Conservation (phyloP, 352 stramenopile genomes). For the Phytophthora capsici region DNA sequence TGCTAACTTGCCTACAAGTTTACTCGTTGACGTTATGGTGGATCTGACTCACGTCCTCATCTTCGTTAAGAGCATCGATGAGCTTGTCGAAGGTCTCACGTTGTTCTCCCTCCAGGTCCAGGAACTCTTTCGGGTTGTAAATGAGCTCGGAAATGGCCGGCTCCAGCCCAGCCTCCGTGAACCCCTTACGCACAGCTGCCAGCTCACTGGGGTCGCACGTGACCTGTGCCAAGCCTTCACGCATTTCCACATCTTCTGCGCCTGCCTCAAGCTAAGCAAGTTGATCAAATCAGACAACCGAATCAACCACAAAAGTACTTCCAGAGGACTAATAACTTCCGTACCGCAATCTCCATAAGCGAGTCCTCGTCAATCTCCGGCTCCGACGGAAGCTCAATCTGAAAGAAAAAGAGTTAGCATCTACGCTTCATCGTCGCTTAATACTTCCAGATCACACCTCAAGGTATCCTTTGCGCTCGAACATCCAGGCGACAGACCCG, state of each 20-base stretch:
- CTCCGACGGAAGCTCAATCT: constrained; percentile 52
- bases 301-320: neutral
- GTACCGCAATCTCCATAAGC: constrained; percentile 78
- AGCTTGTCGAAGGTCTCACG: constrained; percentile 78
- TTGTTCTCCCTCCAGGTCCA: constrained; percentile 61
- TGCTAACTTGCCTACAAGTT: constrained; percentile 1
- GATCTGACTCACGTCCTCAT: constrained; percentile 84
- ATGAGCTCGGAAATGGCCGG: constrained; percentile 80
- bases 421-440: neutral
- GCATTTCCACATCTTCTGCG: constrained; percentile 74
- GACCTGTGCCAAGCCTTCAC: constrained; percentile 69
- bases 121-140: constrained; percentile 82
- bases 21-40: constrained; percentile 87
- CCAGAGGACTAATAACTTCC: no score
- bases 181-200: constrained; percentile 60
- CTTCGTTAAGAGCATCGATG: constrained; percentile 74
- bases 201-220: constrained; percentile 76
- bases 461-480: constrained; percentile 84
- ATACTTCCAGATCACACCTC: constrained; percentile 43
- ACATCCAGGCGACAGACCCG: constrained; percentile 86
- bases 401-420: constrained; percentile 5
- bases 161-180: constrained; percentile 62
- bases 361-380: constrained; percentile 63
- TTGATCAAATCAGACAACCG: constrained; percentile 8
- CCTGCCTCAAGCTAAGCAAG: constrained; percentile 66